Evolutionary conservation across 1,284 basidiomycete species (phyloP), one percentile per base, ranked within the genome.

Genomic region (Fomitiporia mediterranea): DNA sequence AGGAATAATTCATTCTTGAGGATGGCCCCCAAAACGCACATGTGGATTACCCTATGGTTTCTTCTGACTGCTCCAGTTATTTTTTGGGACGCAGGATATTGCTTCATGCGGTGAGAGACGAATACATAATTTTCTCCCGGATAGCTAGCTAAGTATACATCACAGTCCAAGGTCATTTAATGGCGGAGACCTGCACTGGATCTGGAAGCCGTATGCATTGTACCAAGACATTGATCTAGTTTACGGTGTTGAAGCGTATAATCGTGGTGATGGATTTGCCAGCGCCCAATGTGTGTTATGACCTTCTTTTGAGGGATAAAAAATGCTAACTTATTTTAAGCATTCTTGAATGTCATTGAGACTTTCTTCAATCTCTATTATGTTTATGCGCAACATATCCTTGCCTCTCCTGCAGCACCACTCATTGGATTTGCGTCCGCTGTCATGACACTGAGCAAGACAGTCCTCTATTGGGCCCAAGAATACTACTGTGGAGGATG

Each of bases 121-220:
- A 32, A 13, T 44, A n/a, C n/a, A 43, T 25, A 37, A 32, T 21
- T 38, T 38, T 37, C 27, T 19, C 21, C 19, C 25, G 3, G 13
- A 13, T 28, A 39, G 40, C 32, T 23, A 23, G 28, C 51, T 59
- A 40, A 49, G 50, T 28, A 50, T 49, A 38, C 46, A 30, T 40
- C 13, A 30, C 55, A 80, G 82, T 48, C 85, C 83, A 3, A 75
- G 82, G 23, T 83, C 80, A 5, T 81, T 87, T 76, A 65, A 68
- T n/a, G 91, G 89, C 1, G 92, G 92, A 1, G 89, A 93, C 70
- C 74, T 93, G 38, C 84, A 91, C 62, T 94, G 89, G 90, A 80
- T 94, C 48, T 95, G 91, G 92, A 75, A 80, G 60, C 90, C 90
- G 1, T 94, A 94, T 67, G 79, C 74, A 55, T 65, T 89, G 28